Conservation (phyloP, 164 flowering plant species). For the Annona squamosa region DNA sequence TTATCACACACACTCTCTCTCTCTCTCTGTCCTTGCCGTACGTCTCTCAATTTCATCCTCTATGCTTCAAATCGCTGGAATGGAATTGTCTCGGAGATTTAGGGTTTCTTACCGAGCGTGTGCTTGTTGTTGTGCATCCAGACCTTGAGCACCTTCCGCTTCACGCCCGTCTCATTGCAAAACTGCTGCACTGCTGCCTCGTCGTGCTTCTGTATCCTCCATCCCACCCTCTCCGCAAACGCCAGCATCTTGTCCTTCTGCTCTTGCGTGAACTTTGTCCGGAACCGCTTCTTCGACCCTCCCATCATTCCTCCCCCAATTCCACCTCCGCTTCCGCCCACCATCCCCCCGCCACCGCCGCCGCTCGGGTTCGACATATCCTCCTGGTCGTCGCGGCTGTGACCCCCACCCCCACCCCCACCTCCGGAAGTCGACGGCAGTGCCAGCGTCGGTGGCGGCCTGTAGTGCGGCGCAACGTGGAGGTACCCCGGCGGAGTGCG, state of each 20-base stretch:
- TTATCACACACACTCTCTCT: background rate
- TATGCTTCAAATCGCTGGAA: background rate
- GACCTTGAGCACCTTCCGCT: conserved; percentile 64
- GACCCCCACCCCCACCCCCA: conserved; percentile 29
- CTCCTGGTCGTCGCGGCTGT: conserved; percentile 36
- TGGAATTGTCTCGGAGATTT: conserved; percentile 5
- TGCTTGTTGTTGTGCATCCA: conserved; percentile 93
- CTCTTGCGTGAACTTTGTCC: conserved; percentile 64
- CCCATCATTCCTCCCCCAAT: background rate
- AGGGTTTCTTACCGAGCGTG: conserved; percentile 72
- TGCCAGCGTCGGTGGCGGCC: conserved; percentile 32
- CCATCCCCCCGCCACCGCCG: conserved; percentile 10
- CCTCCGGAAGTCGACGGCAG: conserved; percentile 46
- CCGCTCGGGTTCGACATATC: conserved; percentile 59
- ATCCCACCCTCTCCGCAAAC: conserved; percentile 61
- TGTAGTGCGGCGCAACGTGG: conserved; percentile 25
- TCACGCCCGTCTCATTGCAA: conserved; percentile 42
- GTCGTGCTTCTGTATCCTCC: conserved; percentile 75
- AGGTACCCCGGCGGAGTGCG: conserved; percentile 40
- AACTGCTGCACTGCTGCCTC: conserved; percentile 59
- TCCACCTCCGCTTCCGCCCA: conserved; percentile 20
- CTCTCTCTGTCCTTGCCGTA: background rate
- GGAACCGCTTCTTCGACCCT: conserved; percentile 37
- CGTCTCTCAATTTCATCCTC: background rate
- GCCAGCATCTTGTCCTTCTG: conserved; percentile 72